Evolutionary conservation across 1,284 basidiomycete species (phyloP).

Genomic region (Gomphus bonarii): DNA sequence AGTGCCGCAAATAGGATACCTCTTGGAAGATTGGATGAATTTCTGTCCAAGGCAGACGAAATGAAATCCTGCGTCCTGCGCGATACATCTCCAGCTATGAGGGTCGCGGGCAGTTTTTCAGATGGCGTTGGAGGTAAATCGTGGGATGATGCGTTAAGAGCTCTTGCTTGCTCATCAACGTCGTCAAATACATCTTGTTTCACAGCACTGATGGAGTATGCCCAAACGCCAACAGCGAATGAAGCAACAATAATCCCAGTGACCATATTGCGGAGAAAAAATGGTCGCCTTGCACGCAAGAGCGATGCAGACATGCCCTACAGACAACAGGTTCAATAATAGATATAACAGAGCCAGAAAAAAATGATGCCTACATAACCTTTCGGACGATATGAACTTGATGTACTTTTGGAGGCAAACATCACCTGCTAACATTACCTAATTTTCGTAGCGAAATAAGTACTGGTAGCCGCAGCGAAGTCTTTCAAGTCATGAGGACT

Average conservation of each 20-base stretch:
- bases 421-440: not conserved
- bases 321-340: not conserved
- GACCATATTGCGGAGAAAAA: slow-evolving; percentile 66
- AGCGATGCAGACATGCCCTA: slow-evolving; percentile 82
- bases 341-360: not conserved
- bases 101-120: not conserved
- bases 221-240: slow-evolving; percentile 81
- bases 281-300: slow-evolving; percentile 79
- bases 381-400: slow-evolving; percentile 5
- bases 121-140: not conserved
- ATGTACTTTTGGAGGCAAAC: not conserved
- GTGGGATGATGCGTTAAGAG: slow-evolving; percentile 32
- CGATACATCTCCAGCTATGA: not conserved
- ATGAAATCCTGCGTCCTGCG: slow-evolving; percentile 13
- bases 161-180: slow-evolving; percentile 64
- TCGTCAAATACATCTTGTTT: slow-evolving; percentile 89
- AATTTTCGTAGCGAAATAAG: too few species aligned
- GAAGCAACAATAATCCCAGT: slow-evolving; percentile 65
- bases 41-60: slow-evolving; percentile 20
- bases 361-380: slow-evolving; percentile 3
- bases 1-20: slow-evolving; percentile 38
- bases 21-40: slow-evolving; percentile 17
- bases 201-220: slow-evolving; percentile 88
- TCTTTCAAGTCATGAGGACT: too few species aligned
- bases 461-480: too few species aligned